Conservation (phyloP, 371 early-diverging fungal genomes). For the Chytridium lagenaria region DNA sequence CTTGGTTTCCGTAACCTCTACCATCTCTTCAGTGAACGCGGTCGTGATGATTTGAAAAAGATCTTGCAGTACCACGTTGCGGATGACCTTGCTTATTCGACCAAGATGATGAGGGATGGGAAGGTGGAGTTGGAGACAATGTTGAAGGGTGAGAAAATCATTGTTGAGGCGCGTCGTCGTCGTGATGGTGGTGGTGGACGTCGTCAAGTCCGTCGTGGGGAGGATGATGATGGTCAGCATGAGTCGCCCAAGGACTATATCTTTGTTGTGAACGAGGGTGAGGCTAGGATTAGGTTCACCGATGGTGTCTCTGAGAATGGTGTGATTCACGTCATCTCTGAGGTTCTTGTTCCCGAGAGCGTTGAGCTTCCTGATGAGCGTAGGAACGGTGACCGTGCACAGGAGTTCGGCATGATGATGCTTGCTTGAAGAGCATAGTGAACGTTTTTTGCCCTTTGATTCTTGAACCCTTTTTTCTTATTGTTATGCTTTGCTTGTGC, state of each 20-base stretch:
- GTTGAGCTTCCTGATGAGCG: slow-evolving; percentile 35
- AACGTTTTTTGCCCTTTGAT: no score
- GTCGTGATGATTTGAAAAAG: slow-evolving; percentile 41
- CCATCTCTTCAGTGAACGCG: slow-evolving; percentile 42
- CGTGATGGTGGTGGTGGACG: slow-evolving; percentile 16
- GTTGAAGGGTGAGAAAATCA: slow-evolving; percentile 24
- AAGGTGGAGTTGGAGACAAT: slow-evolving; percentile 28
- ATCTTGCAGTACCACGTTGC: slow-evolving; percentile 43
- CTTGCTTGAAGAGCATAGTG: no score
- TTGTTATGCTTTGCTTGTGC: no score
- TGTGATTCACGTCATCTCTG: slow-evolving; percentile 15
- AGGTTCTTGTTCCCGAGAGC: slow-evolving; percentile 27
- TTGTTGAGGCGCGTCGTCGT: slow-evolving; percentile 25
- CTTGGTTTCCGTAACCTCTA: slow-evolving; percentile 39
- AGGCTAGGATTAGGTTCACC: slow-evolving; percentile 37
- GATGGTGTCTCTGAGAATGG: slow-evolving; percentile 31
- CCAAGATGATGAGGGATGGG: slow-evolving; percentile 37
- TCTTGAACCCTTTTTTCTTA: no score
- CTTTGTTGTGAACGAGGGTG: slow-evolving; percentile 41
- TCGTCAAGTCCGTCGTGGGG: slow-evolving; percentile 16
- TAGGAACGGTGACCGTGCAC: no score
- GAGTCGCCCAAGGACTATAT: slow-evolving; percentile 24
- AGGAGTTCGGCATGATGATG: no score
- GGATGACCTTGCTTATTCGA: slow-evolving; percentile 37
- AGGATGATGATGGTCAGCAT: not conserved